These are phyloP conservation scores for Eremothecium sinecaudum DNA, from an alignment of 1,139 yeast genomes.

Conservation along the genomic window DNA sequence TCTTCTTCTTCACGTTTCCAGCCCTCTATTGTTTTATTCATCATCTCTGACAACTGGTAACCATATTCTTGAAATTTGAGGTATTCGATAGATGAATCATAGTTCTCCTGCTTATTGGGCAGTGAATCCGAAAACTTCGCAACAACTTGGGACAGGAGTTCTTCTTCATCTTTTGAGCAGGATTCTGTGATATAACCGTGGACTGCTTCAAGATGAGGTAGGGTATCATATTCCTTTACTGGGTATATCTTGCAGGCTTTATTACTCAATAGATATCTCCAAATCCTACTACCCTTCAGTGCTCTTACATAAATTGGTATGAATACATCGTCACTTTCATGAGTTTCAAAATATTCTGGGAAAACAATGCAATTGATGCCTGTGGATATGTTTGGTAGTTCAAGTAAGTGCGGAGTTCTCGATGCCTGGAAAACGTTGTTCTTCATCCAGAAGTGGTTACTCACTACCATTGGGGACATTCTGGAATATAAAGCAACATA, in stretches of 20 bases:
- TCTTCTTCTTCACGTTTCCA: slow-evolving; percentile 7
- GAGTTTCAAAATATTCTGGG: neutral
- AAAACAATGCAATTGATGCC: slow-evolving; percentile 12
- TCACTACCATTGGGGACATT: slow-evolving; percentile 14
- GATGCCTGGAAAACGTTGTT: slow-evolving; percentile 14
- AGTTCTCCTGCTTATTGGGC: neutral
- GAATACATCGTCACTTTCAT: neutral
- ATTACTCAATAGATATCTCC: neutral
- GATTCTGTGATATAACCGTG: neutral
- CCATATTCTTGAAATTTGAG: slow-evolving; percentile 21
- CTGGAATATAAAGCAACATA: slow-evolving; percentile 20
- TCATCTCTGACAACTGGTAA: slow-evolving; percentile 18
- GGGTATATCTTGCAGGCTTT: neutral
- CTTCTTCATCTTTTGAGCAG: neutral
- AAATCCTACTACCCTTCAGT: neutral
- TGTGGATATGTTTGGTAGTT: slow-evolving; percentile 10
- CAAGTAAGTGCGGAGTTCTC: slow-evolving; percentile 15
- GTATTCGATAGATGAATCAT: slow-evolving; percentile 5
- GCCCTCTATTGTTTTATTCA: slow-evolving; percentile 14
- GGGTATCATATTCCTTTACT: neutral
- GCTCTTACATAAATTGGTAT: neutral
- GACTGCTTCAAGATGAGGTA: neutral
- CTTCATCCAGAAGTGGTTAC: slow-evolving; percentile 17
- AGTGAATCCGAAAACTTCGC: neutral
- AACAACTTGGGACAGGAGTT: neutral